These are phyloP conservation scores for Harringtonia aguacate DNA, from an alignment of 2,329 filamentous ascomycete genomes.

Conservation along the genomic window DNA sequence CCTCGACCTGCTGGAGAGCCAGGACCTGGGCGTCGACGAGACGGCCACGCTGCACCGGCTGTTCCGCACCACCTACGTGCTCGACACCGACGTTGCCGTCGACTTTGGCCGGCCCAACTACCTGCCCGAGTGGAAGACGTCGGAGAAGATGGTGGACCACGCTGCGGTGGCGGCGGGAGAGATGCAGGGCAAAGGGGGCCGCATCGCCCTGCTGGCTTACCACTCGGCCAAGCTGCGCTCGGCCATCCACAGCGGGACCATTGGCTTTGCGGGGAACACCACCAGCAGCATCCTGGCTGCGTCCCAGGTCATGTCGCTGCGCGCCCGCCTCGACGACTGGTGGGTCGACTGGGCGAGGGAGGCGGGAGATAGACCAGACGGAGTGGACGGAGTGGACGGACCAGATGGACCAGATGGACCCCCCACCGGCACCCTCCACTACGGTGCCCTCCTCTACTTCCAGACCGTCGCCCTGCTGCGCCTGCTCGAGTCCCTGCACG, in stretches of 20 bases:
- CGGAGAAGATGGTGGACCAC: background rate
- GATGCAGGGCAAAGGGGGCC: no score
- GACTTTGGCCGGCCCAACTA: constrained; percentile 1
- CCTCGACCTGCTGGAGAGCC: constrained; percentile 1
- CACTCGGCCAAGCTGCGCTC: background rate
- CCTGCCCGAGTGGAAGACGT: constrained; percentile 1
- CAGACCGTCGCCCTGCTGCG: no score
- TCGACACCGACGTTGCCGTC: background rate
- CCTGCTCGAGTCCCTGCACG: no score
- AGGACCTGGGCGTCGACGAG: background rate
- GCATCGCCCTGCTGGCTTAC: background rate
- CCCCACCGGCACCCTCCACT: no score
- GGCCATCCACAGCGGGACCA: background rate
- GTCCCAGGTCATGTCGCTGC: background rate
- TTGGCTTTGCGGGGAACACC: background rate
- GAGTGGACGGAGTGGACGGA: no score
- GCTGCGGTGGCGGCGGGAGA: background rate
- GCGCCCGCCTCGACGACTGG: constrained; percentile 1
- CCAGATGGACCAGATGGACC: no score
- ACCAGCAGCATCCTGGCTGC: background rate
- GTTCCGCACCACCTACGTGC: background rate
- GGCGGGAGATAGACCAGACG: no score
- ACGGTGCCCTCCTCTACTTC: no score
- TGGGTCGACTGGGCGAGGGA: background rate
- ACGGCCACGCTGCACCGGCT: background rate